phyloP scores from a whole-genome alignment of 2,329 filamentous ascomycete genomes.

The Aspergillus texensis region DNA sequence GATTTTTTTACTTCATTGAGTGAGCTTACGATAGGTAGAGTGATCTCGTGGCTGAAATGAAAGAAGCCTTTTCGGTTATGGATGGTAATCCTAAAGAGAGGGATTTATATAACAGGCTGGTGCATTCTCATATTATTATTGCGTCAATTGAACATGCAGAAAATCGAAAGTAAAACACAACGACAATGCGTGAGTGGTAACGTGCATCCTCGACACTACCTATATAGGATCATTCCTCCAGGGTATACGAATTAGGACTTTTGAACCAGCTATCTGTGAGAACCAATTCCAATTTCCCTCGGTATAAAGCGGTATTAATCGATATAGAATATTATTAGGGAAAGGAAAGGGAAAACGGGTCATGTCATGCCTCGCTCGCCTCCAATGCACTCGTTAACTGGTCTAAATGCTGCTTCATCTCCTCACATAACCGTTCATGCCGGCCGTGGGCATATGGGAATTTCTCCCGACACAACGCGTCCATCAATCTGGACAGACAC shows the following conservation, averaged over 20 bases:
- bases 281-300: not conserved
- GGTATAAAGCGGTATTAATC: not conserved
- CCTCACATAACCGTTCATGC: conserved; percentile 16
- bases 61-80: too few relatives aligned
- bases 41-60: too few relatives aligned
- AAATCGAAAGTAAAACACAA: not conserved
- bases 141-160: not conserved
- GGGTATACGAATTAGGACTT: not conserved
- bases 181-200: not conserved
- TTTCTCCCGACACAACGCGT: conserved; percentile 8
- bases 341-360: not conserved
- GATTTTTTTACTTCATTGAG: too few relatives aligned
- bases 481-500: conserved; percentile 14
- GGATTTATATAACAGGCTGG: too few relatives aligned
- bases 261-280: not conserved
- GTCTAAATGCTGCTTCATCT: conserved; percentile 16
- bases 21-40: too few relatives aligned
- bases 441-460: conserved; percentile 2
- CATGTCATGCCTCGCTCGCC: not conserved
- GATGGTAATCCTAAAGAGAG: too few relatives aligned
- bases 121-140: too few relatives aligned
- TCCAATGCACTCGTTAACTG: conserved; percentile 11
- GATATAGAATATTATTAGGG: not conserved
- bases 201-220: not conserved
- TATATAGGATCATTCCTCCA: not conserved